Percentiles rank a stretch among this genome's conserved stretches.
phyloP scores from a whole-genome alignment of 148 eudicot species.

The Euryodendron excelsum region DNA sequence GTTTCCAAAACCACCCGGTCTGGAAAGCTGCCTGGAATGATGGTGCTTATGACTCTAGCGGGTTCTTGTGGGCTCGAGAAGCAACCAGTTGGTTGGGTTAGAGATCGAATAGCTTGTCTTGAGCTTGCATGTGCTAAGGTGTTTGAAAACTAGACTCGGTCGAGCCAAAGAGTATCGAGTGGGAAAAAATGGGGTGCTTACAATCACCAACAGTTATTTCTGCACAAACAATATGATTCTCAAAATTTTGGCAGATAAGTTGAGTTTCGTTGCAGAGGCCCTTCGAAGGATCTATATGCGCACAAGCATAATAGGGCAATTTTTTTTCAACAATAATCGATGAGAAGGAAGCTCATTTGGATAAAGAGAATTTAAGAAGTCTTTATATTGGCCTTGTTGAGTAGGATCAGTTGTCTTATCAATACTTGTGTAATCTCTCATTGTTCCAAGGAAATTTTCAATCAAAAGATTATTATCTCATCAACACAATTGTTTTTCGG shows the following conservation, averaged over 20 bases:
- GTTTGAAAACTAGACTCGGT: too few relatives aligned
- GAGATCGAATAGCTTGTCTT: too few relatives aligned
- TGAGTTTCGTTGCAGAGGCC: background rate
- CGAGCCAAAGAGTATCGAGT: too few relatives aligned
- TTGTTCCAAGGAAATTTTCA: background rate
- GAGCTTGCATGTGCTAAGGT: too few relatives aligned
- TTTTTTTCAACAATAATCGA: background rate
- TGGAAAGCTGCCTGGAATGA: too few relatives aligned
- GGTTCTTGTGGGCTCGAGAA: too few relatives aligned
- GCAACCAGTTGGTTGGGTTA: too few relatives aligned
- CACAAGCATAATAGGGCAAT: background rate
- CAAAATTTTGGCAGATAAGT: background rate
- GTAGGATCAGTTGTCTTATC: background rate
- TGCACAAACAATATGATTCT: fast-evolving
- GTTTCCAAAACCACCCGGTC: too few relatives aligned
- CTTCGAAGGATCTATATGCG: background rate
- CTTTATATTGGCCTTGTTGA: background rate
- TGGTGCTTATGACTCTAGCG: too few relatives aligned
- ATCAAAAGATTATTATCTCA: background rate
- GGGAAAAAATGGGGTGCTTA: too few relatives aligned
- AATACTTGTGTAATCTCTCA: too few relatives aligned
- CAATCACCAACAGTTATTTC: background rate
- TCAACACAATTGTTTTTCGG: background rate
- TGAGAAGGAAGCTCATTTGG: background rate
- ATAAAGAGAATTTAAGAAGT: background rate